phyloP scores from a whole-genome alignment of 2,329 filamentous ascomycete genomes.

The Pseudocercospora cruenta region DNA sequence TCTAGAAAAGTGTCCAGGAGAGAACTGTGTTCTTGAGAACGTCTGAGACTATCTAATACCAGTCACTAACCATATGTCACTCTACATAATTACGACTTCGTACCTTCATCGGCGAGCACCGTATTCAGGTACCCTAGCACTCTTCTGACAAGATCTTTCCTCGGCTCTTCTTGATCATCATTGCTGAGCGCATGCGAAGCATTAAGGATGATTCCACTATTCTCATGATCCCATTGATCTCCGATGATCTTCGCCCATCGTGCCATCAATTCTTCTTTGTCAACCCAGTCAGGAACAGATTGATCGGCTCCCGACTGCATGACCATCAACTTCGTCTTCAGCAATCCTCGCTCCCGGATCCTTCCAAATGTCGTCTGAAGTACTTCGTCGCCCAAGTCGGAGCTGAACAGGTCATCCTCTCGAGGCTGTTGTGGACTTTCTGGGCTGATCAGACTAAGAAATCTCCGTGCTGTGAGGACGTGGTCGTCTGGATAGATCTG shows the following conservation, averaged over 20 bases:
- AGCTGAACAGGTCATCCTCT: slow-evolving; percentile 34
- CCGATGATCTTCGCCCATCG: slow-evolving; percentile 46
- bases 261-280: slow-evolving; percentile 49
- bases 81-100: background rate
- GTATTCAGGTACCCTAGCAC: slow-evolving; percentile 24
- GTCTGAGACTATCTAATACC: too few relatives aligned
- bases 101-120: background rate
- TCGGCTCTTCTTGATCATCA: slow-evolving; percentile 50
- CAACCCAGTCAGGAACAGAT: slow-evolving; percentile 47
- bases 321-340: slow-evolving; percentile 39
- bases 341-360: slow-evolving; percentile 41
- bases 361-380: slow-evolving; percentile 37
- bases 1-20: too few relatives aligned
- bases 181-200: slow-evolving; percentile 56
- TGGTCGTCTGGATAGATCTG: slow-evolving; percentile 32
- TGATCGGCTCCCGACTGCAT: slow-evolving; percentile 54
- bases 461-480: slow-evolving; percentile 25
- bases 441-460: slow-evolving; percentile 29
- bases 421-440: slow-evolving; percentile 25
- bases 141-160: slow-evolving; percentile 31
- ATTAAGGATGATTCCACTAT: slow-evolving; percentile 53
- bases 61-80: background rate
- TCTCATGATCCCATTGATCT: slow-evolving; percentile 48
- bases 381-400: slow-evolving; percentile 31
- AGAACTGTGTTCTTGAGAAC: too few relatives aligned